These are phyloP conservation scores for Lachancea nothofagi DNA, from an alignment of 805 yeast genomes.

Conservation along the genomic window DNA sequence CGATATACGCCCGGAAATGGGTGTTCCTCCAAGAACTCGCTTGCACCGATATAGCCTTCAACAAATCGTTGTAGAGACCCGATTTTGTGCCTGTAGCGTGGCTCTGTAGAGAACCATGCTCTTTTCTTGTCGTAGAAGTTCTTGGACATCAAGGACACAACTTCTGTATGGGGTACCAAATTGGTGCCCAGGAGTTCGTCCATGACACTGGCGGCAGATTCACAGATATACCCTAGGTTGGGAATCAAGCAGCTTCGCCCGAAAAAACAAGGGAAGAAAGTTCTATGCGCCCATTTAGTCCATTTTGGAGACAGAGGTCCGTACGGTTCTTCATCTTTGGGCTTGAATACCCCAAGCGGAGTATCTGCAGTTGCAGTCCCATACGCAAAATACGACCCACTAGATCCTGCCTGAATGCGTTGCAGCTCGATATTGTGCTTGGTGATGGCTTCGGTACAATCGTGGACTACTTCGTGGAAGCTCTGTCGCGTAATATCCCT, in stretches of 20 bases:
- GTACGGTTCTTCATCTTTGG: slow-evolving; percentile 76
- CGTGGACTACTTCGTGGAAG: slow-evolving; percentile 33
- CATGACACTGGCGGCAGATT: slow-evolving; percentile 63
- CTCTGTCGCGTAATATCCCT: slow-evolving; percentile 31
- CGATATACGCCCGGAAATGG: slow-evolving; percentile 47
- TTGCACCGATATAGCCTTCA: slow-evolving; percentile 54
- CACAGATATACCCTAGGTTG: slow-evolving; percentile 65
- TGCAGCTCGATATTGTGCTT: slow-evolving; percentile 40
- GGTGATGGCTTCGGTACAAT: slow-evolving; percentile 43
- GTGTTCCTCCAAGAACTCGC: slow-evolving; percentile 46
- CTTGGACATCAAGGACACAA: slow-evolving; percentile 44
- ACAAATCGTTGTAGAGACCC: slow-evolving; percentile 68
- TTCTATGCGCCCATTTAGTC: slow-evolving; percentile 74
- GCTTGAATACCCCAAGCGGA: slow-evolving; percentile 62
- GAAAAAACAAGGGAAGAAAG: slow-evolving; percentile 70
- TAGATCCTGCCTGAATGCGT: slow-evolving; percentile 59
- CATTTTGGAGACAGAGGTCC: slow-evolving; percentile 75
- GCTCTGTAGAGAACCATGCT: slow-evolving; percentile 17
- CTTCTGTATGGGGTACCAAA: slow-evolving; percentile 64
- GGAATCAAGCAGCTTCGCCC: slow-evolving; percentile 70
- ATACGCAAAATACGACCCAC: slow-evolving; percentile 62
- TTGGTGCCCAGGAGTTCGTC: slow-evolving; percentile 54
- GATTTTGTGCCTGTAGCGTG: slow-evolving; percentile 36
- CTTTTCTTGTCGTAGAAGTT: slow-evolving; percentile 34
- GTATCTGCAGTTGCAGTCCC: slow-evolving; percentile 17